phyloP scores from a whole-genome alignment of 2,329 filamentous ascomycete genomes.

The Alternaria panax region DNA sequence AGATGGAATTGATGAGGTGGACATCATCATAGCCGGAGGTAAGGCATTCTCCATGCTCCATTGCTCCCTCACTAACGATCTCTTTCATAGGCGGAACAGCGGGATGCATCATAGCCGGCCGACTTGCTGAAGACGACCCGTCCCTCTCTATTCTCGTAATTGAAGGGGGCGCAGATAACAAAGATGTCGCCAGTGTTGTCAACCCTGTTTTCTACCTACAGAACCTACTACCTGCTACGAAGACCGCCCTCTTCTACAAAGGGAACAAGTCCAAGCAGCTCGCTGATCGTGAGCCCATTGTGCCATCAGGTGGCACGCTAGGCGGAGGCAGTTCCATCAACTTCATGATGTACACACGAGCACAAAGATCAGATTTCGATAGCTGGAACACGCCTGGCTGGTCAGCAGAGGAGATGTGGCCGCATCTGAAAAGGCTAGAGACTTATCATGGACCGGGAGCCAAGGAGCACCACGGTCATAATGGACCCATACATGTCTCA shows the following conservation, averaged over 20 bases:
- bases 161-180: constrained; percentile 63
- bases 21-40: constrained; percentile 62
- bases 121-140: constrained; percentile 52
- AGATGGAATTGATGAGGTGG: constrained; percentile 54
- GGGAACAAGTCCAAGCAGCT: constrained; percentile 56
- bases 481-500: constrained; percentile 65
- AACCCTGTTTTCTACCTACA: constrained; percentile 60
- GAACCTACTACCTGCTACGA: constrained; percentile 59
- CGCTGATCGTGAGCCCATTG: constrained; percentile 55
- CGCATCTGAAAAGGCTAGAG: constrained; percentile 65
- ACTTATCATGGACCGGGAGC: constrained; percentile 61
- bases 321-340: constrained; percentile 64
- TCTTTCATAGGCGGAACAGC: constrained; percentile 40
- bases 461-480: constrained; percentile 58
- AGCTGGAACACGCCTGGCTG: constrained; percentile 63
- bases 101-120: constrained; percentile 56
- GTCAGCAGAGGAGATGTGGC: constrained; percentile 60
- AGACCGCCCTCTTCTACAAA: constrained; percentile 62
- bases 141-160: constrained; percentile 53
- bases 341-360: constrained; percentile 55
- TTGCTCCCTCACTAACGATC: not conserved
- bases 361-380: constrained; percentile 59
- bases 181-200: constrained; percentile 58
- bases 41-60: constrained; percentile 4
- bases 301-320: constrained; percentile 59